Conservation (phyloP, 2,329 filamentous ascomycete genomes). For the Epicoccum nigrum region DNA sequence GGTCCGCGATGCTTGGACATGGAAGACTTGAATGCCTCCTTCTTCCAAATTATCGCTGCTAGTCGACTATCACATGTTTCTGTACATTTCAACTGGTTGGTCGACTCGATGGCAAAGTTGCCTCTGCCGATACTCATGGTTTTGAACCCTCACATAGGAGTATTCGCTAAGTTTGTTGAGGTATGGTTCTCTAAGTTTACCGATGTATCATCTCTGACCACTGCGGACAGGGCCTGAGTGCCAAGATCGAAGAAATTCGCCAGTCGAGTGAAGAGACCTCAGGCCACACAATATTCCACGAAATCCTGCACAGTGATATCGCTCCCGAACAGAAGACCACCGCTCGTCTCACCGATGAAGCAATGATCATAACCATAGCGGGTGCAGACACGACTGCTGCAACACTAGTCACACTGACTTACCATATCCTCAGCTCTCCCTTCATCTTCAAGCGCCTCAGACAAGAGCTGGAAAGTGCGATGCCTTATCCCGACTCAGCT, state of each 20-base stretch:
- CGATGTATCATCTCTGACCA: background rate
- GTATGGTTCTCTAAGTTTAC: background rate
- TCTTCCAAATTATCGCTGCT: background rate
- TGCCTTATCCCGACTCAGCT: constrained; percentile 1
- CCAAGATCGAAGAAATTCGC: background rate
- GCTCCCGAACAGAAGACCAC: constrained; percentile 18
- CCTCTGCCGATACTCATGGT: background rate
- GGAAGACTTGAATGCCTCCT: background rate
- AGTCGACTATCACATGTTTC: background rate
- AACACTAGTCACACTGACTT: constrained; percentile 8
- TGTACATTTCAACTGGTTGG: background rate
- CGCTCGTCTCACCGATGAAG: constrained; percentile 19
- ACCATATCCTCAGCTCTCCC: constrained; percentile 10
- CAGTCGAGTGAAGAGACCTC: background rate
- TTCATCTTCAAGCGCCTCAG: constrained; percentile 7
- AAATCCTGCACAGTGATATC: constrained; percentile 39
- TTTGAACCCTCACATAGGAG: background rate
- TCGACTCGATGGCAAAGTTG: background rate
- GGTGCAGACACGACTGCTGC: constrained; percentile 17
- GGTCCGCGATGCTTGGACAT: constrained; percentile 16
- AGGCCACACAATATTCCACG: constrained; percentile 32
- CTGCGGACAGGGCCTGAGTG: background rate
- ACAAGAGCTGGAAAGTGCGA: constrained; percentile 3
- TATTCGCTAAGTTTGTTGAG: background rate
- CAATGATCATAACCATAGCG: constrained; percentile 12